Evolutionary conservation across 2,329 filamentous ascomycete species (phyloP).

Genomic region (Claviceps digitariae): DNA sequence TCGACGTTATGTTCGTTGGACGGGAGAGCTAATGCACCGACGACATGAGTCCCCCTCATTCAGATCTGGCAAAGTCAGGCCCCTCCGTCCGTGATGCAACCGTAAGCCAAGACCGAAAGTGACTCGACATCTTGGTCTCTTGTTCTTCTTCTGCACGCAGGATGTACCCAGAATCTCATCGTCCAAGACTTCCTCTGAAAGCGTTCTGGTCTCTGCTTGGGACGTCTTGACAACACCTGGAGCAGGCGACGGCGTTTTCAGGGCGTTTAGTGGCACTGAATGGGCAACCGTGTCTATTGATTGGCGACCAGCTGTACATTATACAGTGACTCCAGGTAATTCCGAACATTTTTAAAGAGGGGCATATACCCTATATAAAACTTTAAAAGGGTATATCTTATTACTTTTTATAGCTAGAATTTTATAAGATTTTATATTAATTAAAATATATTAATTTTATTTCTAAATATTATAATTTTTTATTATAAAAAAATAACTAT

Average conservation of each 20-base stretch:
- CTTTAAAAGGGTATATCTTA: no score
- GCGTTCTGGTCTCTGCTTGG: background rate
- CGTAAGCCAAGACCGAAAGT: background rate
- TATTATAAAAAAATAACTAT: no score
- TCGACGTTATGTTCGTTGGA: slow-evolving; percentile 4
- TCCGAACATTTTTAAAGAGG: no score
- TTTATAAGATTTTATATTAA: no score
- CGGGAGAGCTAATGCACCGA: slow-evolving; percentile 11
- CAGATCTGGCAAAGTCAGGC: slow-evolving; percentile 1
- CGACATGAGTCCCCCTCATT: background rate
- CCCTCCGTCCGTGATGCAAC: background rate
- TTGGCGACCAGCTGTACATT: slow-evolving; percentile 3
- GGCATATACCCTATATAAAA: no score
- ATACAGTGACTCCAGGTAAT: no score
- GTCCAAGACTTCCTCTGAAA: background rate
- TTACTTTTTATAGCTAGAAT: no score
- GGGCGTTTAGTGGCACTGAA: background rate
- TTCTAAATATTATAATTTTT: no score
- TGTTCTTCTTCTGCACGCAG: background rate
- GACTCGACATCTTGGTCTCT: background rate
- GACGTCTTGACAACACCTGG: background rate
- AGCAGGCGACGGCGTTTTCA: background rate
- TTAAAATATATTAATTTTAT: no score
- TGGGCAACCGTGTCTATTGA: background rate
- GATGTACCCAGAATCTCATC: background rate